Evolutionary conservation across 1,139 yeast species (phyloP).

Genomic region (Lodderomyces theae): DNA sequence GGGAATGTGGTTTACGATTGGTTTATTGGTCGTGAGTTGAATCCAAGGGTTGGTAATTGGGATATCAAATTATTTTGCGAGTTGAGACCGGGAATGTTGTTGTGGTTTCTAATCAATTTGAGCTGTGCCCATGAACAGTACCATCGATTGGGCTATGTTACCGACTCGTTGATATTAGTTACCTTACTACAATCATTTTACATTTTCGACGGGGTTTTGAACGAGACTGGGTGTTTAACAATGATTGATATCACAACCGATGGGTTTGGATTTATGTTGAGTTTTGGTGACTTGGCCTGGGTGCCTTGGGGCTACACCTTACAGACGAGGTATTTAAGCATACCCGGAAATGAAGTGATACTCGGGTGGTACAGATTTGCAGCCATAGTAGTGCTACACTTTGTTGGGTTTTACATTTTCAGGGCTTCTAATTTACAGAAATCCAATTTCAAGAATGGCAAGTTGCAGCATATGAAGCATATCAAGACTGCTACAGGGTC

Average conservation of each 20-base stretch:
- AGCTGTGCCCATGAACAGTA: slow-evolving; percentile 83
- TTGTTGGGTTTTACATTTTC: slow-evolving; percentile 76
- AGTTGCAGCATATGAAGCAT: slow-evolving; percentile 58
- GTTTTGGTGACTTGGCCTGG: slow-evolving; percentile 90
- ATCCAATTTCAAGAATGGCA: slow-evolving; percentile 77
- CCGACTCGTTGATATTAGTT: slow-evolving; percentile 72
- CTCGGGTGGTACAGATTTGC: slow-evolving; percentile 44
- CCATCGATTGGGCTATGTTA: slow-evolving; percentile 53
- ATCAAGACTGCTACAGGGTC: slow-evolving; percentile 78
- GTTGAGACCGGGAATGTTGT: slow-evolving; percentile 87
- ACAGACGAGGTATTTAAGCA: slow-evolving; percentile 78
- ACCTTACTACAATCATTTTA: slow-evolving; percentile 74
- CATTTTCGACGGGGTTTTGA: slow-evolving; percentile 85
- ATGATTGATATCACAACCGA: slow-evolving; percentile 97
- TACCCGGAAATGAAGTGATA: slow-evolving; percentile 50
- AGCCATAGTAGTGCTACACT: slow-evolving; percentile 44
- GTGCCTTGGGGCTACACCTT: slow-evolving; percentile 92
- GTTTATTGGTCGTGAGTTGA: slow-evolving; percentile 95
- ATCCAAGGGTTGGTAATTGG: slow-evolving; percentile 82
- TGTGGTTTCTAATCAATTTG: slow-evolving; percentile 79
- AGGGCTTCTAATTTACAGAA: slow-evolving; percentile 82
- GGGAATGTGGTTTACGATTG: slow-evolving; percentile 79
- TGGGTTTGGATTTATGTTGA: slow-evolving; percentile 94
- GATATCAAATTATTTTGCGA: slow-evolving; percentile 92
- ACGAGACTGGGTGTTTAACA: slow-evolving; percentile 82